Base-by-base conservation (phyloP, 495 filamentous ascomycete genomes). In the Aspergillus cavernicola region DNA sequence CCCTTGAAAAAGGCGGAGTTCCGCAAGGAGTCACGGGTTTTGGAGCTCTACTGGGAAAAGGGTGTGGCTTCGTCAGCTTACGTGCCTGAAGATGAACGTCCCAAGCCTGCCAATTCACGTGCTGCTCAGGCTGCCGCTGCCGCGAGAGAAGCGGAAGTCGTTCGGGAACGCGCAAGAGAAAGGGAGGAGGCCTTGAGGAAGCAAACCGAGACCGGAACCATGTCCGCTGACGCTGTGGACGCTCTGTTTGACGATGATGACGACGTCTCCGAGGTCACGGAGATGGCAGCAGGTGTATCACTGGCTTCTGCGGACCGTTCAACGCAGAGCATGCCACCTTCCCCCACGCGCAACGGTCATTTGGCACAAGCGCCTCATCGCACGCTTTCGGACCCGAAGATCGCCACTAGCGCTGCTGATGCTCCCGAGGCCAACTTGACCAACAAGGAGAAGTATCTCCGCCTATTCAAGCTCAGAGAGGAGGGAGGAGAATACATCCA, bases 21-120 rank as follows among this genome's bases (percentile, higher is more conserved):
- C 69, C 84, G 95, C 66, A 98, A 97, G 80, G 89, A 92, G 60
- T 86, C 89, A 69, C 84, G 93, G 51, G 81, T 97, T 24, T 75
- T 98, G 43, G 93, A 98, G 69, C 80, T 98, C 5, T 97, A 96
- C 76, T 98, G 93, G 93, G 93, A 98, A 83, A 98, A 97, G 80
- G 93, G 93, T 49, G 89, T 97, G 22, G 91, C 92, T 20, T 97
- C 92, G 19, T 96, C 91, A 22, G 88, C 91, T 12, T 98, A 96
- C 59, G 86, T 97, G 51, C 95, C 93, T 6, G 93, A 98, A 63
- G 93, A 98, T 67, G 93, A 98, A 70, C 86, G 91, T 38, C 91
- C 92, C 31, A 91, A 91, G 76, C 84, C 88, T 19, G 68, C 61
- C 20, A 76, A 69, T 53, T 73, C 70, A 35, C 72, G 74, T 35